Percentiles rank a stretch among this genome's conserved stretches.
Evolutionary conservation across 2,329 filamentous ascomycete genomes (phyloP).

Genomic region (Mollisia scopiformis): DNA sequence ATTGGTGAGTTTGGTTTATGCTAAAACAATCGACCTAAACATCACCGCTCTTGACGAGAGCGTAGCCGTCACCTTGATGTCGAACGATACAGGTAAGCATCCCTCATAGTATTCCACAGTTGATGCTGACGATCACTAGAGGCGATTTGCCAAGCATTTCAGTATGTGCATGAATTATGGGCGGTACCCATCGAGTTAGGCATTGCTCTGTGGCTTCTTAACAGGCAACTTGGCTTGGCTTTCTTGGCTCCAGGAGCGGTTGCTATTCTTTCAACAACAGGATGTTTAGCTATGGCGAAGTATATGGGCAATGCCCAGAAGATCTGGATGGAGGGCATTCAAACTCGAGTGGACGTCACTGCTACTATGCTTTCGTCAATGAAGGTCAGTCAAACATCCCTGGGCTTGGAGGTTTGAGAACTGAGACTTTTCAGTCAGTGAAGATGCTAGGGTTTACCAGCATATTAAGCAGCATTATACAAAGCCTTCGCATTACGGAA

Average conservation of each 20-base stretch:
- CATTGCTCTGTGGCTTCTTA: constrained; percentile 34
- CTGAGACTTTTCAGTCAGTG: constrained; percentile 23
- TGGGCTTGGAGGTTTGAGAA: background rate
- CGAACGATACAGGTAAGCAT: constrained; percentile 34
- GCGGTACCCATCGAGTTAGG: constrained; percentile 33
- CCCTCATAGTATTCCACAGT: no score
- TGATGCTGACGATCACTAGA: constrained; percentile 14
- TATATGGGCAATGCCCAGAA: constrained; percentile 33
- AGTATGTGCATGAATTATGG: constrained; percentile 36
- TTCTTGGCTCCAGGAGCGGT: constrained; percentile 28
- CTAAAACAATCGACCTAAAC: constrained; percentile 33
- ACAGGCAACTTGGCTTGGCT: constrained; percentile 33
- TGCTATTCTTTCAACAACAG: constrained; percentile 32
- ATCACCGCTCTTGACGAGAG: constrained; percentile 31
- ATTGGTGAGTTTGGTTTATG: constrained; percentile 32
- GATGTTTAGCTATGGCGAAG: constrained; percentile 24
- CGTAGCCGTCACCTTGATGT: constrained; percentile 35
- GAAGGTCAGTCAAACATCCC: constrained; percentile 25
- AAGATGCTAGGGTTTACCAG: constrained; percentile 41
- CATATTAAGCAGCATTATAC: constrained; percentile 38
- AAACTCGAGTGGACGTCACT: constrained; percentile 35
- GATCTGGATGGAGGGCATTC: constrained; percentile 35
- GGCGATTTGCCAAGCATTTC: constrained; percentile 35
- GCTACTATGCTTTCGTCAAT: constrained; percentile 35
- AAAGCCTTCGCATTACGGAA: constrained; percentile 41